Conservation (phyloP, 495 filamentous ascomycete genomes). For the Penicillium roqueforti region DNA sequence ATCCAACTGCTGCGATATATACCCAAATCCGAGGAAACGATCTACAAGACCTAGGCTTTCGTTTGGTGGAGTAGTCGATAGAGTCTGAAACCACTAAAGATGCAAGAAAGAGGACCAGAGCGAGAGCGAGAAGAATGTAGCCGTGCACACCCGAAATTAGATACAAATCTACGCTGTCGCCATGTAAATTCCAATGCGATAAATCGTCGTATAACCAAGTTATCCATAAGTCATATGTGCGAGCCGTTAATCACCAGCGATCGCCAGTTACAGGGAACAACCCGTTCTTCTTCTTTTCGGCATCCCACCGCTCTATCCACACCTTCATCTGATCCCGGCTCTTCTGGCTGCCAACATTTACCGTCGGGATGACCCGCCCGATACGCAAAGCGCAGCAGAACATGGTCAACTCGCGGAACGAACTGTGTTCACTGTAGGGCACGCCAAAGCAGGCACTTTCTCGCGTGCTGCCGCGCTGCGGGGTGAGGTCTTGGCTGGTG, state of each 20-base stretch:
- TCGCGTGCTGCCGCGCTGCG: conserved; percentile 72
- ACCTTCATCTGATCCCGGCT: conserved; percentile 77
- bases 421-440: conserved; percentile 92
- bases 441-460: conserved; percentile 83
- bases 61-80: not conserved
- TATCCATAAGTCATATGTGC: not conserved
- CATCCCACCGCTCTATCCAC: conserved; percentile 85
- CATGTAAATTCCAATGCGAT: not conserved
- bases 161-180: not conserved
- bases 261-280: conserved; percentile 44
- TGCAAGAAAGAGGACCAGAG: not conserved
- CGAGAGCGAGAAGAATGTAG: not conserved
- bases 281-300: conserved; percentile 78
- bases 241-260: conserved; percentile 22
- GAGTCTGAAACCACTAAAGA: not conserved
- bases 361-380: conserved; percentile 85
- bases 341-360: conserved; percentile 76
- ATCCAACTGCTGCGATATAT: not conserved
- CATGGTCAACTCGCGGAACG: conserved; percentile 88
- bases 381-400: conserved; percentile 86
- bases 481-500: conserved; percentile 58
- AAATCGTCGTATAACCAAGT: not conserved
- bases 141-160: not conserved
- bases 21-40: not conserved
- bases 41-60: not conserved